Conservation (phyloP, 495 filamentous ascomycete species). For the Opeltia flavorubescens region DNA sequence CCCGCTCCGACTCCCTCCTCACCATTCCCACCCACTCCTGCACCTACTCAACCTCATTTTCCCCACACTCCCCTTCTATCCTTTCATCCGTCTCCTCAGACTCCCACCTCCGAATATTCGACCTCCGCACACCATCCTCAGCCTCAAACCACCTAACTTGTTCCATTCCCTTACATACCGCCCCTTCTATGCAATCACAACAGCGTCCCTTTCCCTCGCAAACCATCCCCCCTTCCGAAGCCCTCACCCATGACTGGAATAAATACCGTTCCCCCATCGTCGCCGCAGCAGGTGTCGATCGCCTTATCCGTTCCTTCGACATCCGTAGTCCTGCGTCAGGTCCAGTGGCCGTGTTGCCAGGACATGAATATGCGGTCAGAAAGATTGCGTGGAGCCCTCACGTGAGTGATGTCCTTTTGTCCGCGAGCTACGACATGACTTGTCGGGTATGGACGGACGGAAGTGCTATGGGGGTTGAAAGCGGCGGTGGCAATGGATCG, state of each 20-base stretch:
- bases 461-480: conserved; percentile 22
- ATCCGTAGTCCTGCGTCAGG: conserved; percentile 58
- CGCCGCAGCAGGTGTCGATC: conserved; percentile 84
- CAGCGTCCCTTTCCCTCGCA: conserved; percentile 19
- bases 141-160: conserved; percentile 70
- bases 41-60: conserved; percentile 76
- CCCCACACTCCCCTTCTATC: conserved; percentile 62
- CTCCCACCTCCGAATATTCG: conserved; percentile 75
- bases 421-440: conserved; percentile 95
- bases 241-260: conserved; percentile 96
- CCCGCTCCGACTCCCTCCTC: conserved; percentile 50
- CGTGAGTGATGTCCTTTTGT: conserved; percentile 67
- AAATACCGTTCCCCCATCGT: conserved; percentile 78
- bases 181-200: conserved; percentile 22
- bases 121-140: conserved; percentile 67
- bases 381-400: conserved; percentile 85
- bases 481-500: too few relatives aligned
- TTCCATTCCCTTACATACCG: conserved; percentile 62
- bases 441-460: conserved; percentile 85
- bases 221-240: conserved; percentile 51
- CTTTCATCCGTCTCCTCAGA: conserved; percentile 75
- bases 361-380: conserved; percentile 84
- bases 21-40: conserved; percentile 83
- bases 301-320: conserved; percentile 75
- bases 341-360: conserved; percentile 53